phyloP scores from a whole-genome alignment of 228 moss, liverwort and hornwort species.

The Sphagnum fallax region DNA sequence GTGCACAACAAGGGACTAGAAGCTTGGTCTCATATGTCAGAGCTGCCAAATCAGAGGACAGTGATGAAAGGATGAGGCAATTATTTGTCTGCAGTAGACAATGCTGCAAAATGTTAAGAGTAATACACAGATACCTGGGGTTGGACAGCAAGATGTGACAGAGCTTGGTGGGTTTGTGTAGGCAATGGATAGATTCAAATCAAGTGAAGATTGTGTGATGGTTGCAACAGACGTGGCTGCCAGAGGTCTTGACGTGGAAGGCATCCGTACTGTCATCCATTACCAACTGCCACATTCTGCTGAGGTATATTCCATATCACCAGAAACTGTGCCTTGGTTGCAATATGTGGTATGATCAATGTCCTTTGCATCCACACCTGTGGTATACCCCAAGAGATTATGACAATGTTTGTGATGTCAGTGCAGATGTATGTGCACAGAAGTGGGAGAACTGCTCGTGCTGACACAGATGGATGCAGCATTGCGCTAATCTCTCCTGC shows the following conservation, averaged over 20 bases:
- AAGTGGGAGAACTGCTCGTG: constrained; percentile 98
- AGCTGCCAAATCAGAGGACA: no score
- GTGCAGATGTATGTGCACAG: constrained; percentile 88
- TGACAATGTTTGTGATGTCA: neutral
- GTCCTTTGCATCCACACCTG: neutral
- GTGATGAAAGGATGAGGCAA: no score
- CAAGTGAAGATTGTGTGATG: constrained; percentile 56
- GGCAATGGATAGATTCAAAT: constrained; percentile 95
- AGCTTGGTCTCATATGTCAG: no score
- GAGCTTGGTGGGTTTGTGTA: constrained; percentile 9
- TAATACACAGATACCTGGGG: no score
- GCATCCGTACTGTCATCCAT: constrained; percentile 89
- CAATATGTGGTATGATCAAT: neutral
- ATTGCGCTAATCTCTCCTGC: constrained; percentile 88
- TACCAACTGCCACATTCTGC: constrained; percentile 97
- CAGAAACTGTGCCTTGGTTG: neutral
- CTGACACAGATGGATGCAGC: constrained; percentile 86
- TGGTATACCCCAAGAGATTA: neutral
- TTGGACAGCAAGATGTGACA: neutral
- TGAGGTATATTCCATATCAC: constrained; percentile 36
- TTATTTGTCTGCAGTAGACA: no score
- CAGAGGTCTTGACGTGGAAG: constrained; percentile 87
- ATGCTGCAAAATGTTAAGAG: no score
- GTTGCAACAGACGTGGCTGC: constrained; percentile 99
- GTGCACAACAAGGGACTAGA: no score